phyloP scores from a whole-genome alignment of 2,329 filamentous ascomycete species.

The Fusarium drepaniforme region DNA sequence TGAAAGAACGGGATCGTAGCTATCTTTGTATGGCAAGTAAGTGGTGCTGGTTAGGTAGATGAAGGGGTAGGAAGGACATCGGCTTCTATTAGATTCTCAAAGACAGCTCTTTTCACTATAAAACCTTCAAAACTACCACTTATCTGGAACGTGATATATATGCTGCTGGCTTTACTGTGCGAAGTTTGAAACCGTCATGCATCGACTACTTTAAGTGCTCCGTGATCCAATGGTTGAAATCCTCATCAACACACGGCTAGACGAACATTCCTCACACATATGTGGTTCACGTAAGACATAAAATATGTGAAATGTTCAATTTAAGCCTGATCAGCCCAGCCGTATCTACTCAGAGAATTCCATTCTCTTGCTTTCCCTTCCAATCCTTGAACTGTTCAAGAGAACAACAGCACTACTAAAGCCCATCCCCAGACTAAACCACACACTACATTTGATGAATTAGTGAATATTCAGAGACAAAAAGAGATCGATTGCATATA shows the following conservation, averaged over 20 bases:
- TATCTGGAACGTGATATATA: neutral
- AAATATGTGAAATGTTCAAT: neutral
- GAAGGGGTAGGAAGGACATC: neutral
- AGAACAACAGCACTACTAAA: neutral
- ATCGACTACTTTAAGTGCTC: neutral
- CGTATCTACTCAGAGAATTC: neutral
- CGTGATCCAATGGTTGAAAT: neutral
- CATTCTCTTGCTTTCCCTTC: neutral
- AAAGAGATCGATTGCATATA: accelerated
- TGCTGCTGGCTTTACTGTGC: neutral
- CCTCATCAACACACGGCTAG: neutral
- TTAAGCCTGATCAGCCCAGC: accelerated
- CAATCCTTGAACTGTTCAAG: neutral
- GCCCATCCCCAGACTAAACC: neutral
- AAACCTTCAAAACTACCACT: neutral
- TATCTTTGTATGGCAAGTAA: neutral
- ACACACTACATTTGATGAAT: neutral
- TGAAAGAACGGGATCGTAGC: neutral
- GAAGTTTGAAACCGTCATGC: neutral
- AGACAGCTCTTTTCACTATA: neutral
- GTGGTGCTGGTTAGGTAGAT: neutral
- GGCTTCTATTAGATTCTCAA: neutral
- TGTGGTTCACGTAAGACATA: too few species aligned
- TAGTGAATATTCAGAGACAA: neutral
- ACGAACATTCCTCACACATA: neutral